Percentiles rank a stretch among this genome's conserved stretches.
These are phyloP conservation scores for Citrus australasica DNA, from an alignment of 345 rosid species.

Conservation along the genomic window DNA sequence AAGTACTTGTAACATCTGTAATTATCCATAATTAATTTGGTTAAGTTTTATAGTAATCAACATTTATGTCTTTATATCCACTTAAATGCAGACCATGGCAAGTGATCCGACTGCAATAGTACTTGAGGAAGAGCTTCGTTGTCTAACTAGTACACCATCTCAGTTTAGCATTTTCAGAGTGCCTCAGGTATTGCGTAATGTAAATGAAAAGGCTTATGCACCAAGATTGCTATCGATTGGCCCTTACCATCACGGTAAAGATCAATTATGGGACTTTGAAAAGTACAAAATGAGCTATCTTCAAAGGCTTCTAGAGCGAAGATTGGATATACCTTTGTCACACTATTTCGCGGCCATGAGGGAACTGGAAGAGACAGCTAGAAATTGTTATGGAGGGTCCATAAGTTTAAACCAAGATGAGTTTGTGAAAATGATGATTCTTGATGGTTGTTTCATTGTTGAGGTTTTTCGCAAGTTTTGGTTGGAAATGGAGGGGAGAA, in stretches of 20 bases:
- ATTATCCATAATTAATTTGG: too few species aligned
- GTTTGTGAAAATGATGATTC: constrained; percentile 29
- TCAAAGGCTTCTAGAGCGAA: constrained; percentile 11
- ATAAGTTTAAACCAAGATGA: not conserved
- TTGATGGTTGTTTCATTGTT: constrained; percentile 26
- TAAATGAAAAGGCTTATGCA: constrained; percentile 18
- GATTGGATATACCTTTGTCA: not conserved
- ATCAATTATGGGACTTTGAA: constrained; percentile 7
- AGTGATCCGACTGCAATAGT: not conserved
- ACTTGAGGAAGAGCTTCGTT: not conserved
- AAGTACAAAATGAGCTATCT: constrained; percentile 14
- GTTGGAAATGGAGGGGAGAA: too few species aligned
- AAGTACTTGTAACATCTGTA: too few species aligned
- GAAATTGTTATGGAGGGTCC: constrained; percentile 12
- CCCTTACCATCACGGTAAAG: constrained; percentile 14
- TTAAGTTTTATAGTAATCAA: not conserved
- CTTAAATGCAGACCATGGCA: not conserved
- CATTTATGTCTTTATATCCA: too few species aligned
- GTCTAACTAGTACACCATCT: not conserved
- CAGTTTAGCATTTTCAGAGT: constrained; percentile 13
- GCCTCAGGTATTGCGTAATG: not conserved
- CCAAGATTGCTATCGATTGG: constrained; percentile 21
- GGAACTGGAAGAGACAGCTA: constrained; percentile 7
- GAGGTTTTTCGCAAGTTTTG: constrained; percentile 1
- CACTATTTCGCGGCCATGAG: constrained; percentile 3